A percentile compares a stretch with the other conserved stretches of the same genome.
phyloP scores from a whole-genome alignment of 1,139 yeast species.

The Lodderomyces margitis region DNA sequence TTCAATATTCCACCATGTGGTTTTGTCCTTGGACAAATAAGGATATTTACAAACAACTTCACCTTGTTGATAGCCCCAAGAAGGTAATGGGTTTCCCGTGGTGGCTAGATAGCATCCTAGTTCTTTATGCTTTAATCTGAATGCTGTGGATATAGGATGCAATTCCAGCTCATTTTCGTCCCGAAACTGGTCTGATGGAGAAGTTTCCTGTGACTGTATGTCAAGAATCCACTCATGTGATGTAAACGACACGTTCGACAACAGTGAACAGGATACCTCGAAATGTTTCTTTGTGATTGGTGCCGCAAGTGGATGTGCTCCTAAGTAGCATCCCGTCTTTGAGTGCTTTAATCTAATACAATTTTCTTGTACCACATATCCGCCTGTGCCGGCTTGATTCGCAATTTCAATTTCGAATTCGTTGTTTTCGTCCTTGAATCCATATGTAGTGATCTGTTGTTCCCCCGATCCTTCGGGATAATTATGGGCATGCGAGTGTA shows the following conservation, averaged over 20 bases:
- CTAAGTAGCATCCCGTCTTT: conserved; percentile 53
- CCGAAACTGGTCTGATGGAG: conserved; percentile 50
- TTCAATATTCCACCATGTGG: conserved; percentile 82
- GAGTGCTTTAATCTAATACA: conserved; percentile 56
- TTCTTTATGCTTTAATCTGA: conserved; percentile 58
- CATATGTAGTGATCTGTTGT: conserved; percentile 75
- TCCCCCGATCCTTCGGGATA: conserved; percentile 77
- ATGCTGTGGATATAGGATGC: conserved; percentile 71
- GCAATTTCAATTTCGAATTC: conserved; percentile 56
- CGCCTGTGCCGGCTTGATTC: conserved; percentile 20
- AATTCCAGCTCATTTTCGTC: conserved; percentile 36
- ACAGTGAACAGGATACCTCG: conserved; percentile 66
- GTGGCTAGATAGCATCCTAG: conserved; percentile 75
- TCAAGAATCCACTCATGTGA: conserved; percentile 70
- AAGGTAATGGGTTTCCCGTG: conserved; percentile 67
- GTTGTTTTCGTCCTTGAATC: conserved; percentile 68
- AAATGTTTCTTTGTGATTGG: conserved; percentile 51
- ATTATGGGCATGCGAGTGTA: conserved; percentile 67
- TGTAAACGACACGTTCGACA: conserved; percentile 39
- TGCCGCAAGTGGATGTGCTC: conserved; percentile 58
- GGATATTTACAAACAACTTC: conserved; percentile 69
- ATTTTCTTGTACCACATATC: conserved; percentile 41
- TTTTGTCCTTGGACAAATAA: conserved; percentile 52
- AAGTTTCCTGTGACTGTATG: conserved; percentile 54
- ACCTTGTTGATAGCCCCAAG: conserved; percentile 83